Percentiles rank a stretch among this genome's conserved stretches.
Conservation (phyloP, 768 basidiomycete genomes). For the Artomyces pyxidatus region DNA sequence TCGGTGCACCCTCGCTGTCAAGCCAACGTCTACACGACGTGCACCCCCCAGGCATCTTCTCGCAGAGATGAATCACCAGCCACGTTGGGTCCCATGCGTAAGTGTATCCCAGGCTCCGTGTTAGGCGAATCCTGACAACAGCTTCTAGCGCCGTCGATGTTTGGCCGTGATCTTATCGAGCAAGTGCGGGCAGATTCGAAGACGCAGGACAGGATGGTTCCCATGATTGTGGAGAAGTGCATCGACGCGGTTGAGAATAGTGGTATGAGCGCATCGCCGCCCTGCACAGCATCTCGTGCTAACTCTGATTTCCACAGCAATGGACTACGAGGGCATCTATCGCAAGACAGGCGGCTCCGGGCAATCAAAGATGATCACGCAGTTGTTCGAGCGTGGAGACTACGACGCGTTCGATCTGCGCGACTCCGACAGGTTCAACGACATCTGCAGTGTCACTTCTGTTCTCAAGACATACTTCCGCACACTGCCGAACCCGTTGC, state of each 20-base stretch:
- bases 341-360: slow-evolving; percentile 93
- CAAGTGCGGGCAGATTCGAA: slow-evolving; percentile 67
- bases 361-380: slow-evolving; percentile 88
- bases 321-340: slow-evolving; percentile 97
- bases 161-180: slow-evolving; percentile 81
- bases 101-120: neutral
- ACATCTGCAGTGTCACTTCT: slow-evolving; percentile 93
- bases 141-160: slow-evolving; percentile 73
- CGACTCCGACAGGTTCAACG: slow-evolving; percentile 88
- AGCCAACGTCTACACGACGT: slow-evolving; percentile 4
- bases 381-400: slow-evolving; percentile 90
- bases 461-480: slow-evolving; percentile 97
- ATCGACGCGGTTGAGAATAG: slow-evolving; percentile 86
- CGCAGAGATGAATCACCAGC: slow-evolving; percentile 6
- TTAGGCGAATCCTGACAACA: slow-evolving; percentile 11
- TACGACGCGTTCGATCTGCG: slow-evolving; percentile 82
- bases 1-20: slow-evolving; percentile 16
- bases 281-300: too few relatives aligned
- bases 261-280: too few relatives aligned
- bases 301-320: slow-evolving; percentile 48
- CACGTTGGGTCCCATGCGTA: slow-evolving; percentile 1
- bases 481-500: slow-evolving; percentile 79
- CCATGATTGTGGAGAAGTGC: slow-evolving; percentile 91
- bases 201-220: slow-evolving; percentile 57
- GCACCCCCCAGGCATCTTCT: slow-evolving; percentile 6